Evolutionary conservation across 495 filamentous ascomycete species (phyloP).

Genomic region (Hypoxylon fragiforme): DNA sequence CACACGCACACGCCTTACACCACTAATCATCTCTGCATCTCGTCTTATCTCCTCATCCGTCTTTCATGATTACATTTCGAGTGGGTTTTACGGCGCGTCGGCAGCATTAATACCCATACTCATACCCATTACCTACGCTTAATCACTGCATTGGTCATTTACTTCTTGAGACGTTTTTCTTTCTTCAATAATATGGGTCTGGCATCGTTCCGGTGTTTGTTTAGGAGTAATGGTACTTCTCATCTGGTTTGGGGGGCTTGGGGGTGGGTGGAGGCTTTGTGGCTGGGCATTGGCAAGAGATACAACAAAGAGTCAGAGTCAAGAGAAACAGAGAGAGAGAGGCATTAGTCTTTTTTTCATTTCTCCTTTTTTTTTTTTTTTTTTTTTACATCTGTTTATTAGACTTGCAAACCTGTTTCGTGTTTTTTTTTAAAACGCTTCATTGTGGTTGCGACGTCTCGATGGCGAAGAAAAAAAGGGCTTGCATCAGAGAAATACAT

Average conservation of each 20-base stretch:
- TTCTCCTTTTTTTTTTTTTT: conserved; percentile 3
- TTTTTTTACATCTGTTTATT: background rate
- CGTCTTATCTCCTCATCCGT: no score
- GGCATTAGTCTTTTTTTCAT: conserved; percentile 4
- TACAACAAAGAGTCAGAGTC: conserved; percentile 26
- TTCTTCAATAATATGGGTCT: conserved; percentile 25
- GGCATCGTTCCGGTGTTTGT: conserved; percentile 36
- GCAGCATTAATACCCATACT: conserved; percentile 19
- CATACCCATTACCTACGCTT: conserved; percentile 6
- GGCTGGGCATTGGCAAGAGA: conserved; percentile 20
- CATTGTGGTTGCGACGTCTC: conserved; percentile 23
- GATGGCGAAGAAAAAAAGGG: conserved; percentile 31
- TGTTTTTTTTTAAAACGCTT: no score
- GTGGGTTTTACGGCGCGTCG: conserved; percentile 15
- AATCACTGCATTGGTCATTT: conserved; percentile 25
- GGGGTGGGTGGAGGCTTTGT: background rate
- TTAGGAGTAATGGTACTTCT: conserved; percentile 30
- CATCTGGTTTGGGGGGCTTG: conserved; percentile 19
- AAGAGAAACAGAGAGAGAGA: no score
- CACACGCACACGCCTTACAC: conserved; percentile 15
- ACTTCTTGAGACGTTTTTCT: conserved; percentile 10
- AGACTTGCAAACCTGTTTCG: background rate
- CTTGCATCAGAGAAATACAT: conserved; percentile 31
- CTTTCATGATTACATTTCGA: conserved; percentile 16
- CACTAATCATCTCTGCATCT: conserved; percentile 16